These are phyloP conservation scores for Baorangia bicolor DNA, from an alignment of 768 basidiomycete genomes.

Conservation along the genomic window DNA sequence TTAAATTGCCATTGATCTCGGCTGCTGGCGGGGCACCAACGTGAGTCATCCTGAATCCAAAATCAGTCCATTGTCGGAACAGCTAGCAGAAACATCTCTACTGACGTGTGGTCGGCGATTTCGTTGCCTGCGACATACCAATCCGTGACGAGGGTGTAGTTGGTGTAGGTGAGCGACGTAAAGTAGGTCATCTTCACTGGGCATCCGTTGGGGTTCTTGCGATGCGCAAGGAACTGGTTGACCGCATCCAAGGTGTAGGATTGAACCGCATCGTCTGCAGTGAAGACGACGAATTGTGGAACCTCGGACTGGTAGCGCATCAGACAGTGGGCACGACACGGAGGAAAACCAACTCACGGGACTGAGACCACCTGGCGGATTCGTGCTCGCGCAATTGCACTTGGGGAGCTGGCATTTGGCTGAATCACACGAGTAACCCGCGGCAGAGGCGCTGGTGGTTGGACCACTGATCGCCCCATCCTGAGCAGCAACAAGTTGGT, in stretches of 20 bases:
- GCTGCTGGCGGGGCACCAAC: neutral
- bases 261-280: conserved; percentile 2
- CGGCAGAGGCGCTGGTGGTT: neutral
- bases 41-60: neutral
- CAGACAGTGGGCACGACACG: neutral
- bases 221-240: conserved; percentile 1
- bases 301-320: neutral
- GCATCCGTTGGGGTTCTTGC: neutral
- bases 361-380: neutral
- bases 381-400: conserved; percentile 1
- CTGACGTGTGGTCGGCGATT: conserved; percentile 6
- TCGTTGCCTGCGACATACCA: conserved; percentile 6
- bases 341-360: neutral
- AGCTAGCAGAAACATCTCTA: neutral
- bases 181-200: conserved; percentile 2
- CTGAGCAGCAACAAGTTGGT: neutral
- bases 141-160: conserved; percentile 7
- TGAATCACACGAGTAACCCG: neutral
- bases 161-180: conserved; percentile 4
- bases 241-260: conserved; percentile 1
- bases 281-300: neutral
- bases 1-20: conserved; percentile 2
- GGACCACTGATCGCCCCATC: neutral
- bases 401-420: neutral
- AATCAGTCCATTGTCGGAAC: neutral